Percentiles rank a stretch among this genome's conserved stretches.
Conservation (phyloP, 176 grass and related monocot species). For the Cymbopogon citratus region DNA sequence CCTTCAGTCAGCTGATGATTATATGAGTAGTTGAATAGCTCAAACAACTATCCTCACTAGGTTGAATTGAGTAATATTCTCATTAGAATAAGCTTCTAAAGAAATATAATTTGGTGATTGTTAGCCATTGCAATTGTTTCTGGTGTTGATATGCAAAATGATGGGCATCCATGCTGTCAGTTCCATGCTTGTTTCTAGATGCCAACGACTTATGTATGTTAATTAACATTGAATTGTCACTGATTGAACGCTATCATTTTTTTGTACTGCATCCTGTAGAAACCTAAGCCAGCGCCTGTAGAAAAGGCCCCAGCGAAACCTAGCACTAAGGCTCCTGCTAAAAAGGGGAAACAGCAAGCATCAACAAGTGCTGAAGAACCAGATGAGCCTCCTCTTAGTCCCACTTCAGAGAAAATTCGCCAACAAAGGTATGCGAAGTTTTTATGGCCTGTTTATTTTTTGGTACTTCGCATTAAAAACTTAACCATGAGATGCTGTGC, state of each 20-base stretch:
- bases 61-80: conserved; percentile 1
- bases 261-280: conserved; percentile 38
- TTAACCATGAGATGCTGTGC: background rate
- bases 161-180: background rate
- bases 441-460: background rate
- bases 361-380: conserved; percentile 41
- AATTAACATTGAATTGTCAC: background rate
- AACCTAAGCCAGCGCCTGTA: conserved; percentile 48
- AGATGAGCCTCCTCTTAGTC: conserved; percentile 53
- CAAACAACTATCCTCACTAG: too few relatives aligned
- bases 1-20: background rate
- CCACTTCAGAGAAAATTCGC: conserved; percentile 72
- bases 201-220: background rate
- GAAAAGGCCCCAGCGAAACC: conserved; percentile 42
- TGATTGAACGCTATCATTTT: conserved; percentile 9
- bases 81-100: background rate
- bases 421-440: conserved; percentile 60
- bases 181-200: background rate
- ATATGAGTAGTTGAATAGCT: too few relatives aligned
- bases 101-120: background rate
- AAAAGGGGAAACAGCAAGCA: conserved; percentile 71
- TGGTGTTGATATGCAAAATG: background rate
- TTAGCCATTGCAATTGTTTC: background rate
- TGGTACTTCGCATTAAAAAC: background rate
- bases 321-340: conserved; percentile 48